Evolutionary conservation across 805 yeast genomes (phyloP).

Genomic region (Lachancea meyersii): DNA sequence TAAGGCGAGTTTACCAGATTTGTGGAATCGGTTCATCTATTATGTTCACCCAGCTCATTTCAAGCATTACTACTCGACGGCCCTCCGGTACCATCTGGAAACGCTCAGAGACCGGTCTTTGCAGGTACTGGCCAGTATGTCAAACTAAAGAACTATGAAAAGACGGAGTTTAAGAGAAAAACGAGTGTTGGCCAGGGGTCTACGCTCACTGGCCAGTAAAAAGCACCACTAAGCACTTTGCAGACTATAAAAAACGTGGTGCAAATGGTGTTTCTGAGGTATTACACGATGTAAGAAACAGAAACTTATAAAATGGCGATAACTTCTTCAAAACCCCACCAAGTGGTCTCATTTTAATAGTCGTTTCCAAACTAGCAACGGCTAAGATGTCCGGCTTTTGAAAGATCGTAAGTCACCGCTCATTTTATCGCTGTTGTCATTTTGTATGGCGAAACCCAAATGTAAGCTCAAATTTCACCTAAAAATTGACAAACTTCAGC

Average conservation of each 20-base stretch:
- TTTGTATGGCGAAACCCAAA: neutral
- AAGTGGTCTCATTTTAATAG: too few species aligned
- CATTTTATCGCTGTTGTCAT: neutral
- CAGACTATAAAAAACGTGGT: too few species aligned
- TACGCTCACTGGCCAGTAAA: too few species aligned
- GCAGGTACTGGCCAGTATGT: constrained; percentile 2
- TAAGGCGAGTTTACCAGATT: constrained; percentile 1
- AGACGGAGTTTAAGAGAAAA: too few species aligned
- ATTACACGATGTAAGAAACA: too few species aligned
- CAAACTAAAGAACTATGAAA: neutral
- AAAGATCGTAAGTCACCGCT: neutral
- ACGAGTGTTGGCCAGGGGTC: too few species aligned
- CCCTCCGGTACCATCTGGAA: neutral
- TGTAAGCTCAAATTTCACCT: neutral
- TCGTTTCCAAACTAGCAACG: too few species aligned
- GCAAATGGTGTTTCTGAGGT: too few species aligned
- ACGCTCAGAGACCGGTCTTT: neutral
- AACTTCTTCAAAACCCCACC: too few species aligned
- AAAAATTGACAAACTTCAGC: neutral
- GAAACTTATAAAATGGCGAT: too few species aligned
- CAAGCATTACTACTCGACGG: neutral
- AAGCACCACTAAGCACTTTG: too few species aligned
- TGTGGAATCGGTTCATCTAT: constrained; percentile 1
- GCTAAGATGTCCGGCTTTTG: too few species aligned
- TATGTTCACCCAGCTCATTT: neutral